These are phyloP conservation scores for Mycosphaerelloides madeirae DNA, from an alignment of 2,329 filamentous ascomycete genomes.

Conservation along the genomic window DNA sequence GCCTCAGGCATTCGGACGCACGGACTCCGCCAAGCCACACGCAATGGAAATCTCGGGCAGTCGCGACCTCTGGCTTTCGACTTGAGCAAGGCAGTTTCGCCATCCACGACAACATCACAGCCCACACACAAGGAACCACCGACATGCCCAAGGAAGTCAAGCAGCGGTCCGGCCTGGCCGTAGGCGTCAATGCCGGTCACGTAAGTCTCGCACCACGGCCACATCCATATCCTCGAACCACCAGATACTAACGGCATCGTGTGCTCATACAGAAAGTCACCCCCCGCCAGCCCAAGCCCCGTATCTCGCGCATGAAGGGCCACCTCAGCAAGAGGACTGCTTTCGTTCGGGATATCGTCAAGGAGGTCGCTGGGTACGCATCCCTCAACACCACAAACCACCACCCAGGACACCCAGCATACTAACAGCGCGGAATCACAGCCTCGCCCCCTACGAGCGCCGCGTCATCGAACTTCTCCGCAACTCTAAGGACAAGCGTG, in stretches of 20 bases:
- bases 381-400: constrained; percentile 5
- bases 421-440: constrained; percentile 23
- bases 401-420: constrained; percentile 1
- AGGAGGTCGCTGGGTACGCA: constrained; percentile 90
- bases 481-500: constrained; percentile 99
- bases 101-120: constrained; percentile 14
- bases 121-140: constrained; percentile 24
- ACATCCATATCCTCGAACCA: too few relatives aligned
- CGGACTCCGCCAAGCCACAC: too few relatives aligned
- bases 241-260: constrained; percentile 19
- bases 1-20: too few relatives aligned
- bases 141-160: constrained; percentile 53
- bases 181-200: constrained; percentile 62
- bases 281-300: constrained; percentile 46
- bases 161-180: constrained; percentile 52
- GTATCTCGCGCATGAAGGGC: constrained; percentile 73
- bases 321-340: constrained; percentile 94
- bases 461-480: constrained; percentile 98
- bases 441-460: constrained; percentile 68
- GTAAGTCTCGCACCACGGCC: constrained; percentile 50
- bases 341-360: constrained; percentile 95
- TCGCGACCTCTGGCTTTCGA: too few relatives aligned
- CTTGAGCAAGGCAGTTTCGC: too few relatives aligned
- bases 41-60: too few relatives aligned
- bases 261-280: constrained; percentile 44